Evolutionary conservation across 2,329 filamentous ascomycete species (phyloP).

Genomic region (Exserohilum rostratum): DNA sequence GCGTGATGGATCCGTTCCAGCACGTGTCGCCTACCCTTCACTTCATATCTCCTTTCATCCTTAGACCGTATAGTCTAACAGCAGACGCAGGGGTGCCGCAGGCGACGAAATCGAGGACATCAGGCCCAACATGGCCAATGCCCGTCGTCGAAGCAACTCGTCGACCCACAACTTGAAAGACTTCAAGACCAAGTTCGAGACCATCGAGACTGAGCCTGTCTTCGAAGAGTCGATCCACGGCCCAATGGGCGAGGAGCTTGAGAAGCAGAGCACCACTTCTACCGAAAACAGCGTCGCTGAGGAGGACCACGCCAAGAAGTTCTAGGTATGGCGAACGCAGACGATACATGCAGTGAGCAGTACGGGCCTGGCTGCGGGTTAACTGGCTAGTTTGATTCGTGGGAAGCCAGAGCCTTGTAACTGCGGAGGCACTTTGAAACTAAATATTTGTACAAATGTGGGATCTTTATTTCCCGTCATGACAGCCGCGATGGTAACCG

Average conservation of each 20-base stretch:
- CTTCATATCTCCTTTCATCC: not conserved
- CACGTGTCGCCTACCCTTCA: not conserved
- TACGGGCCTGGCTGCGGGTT: slow-evolving; percentile 22
- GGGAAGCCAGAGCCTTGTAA: slow-evolving; percentile 26
- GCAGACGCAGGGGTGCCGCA: slow-evolving; percentile 70
- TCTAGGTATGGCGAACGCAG: slow-evolving; percentile 35
- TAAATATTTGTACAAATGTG: slow-evolving; percentile 30
- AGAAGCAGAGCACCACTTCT: slow-evolving; percentile 59
- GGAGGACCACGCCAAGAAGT: slow-evolving; percentile 57
- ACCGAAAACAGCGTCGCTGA: slow-evolving; percentile 65
- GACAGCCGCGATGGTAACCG: slow-evolving; percentile 22
- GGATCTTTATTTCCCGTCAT: slow-evolving; percentile 9
- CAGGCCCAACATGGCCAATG: slow-evolving; percentile 81
- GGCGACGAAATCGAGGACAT: slow-evolving; percentile 86
- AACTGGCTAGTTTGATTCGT: slow-evolving; percentile 33
- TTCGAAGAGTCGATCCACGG: slow-evolving; percentile 89
- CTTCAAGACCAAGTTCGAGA: slow-evolving; percentile 97
- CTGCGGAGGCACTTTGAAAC: slow-evolving; percentile 17
- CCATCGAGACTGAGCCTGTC: slow-evolving; percentile 85
- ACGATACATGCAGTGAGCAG: not conserved
- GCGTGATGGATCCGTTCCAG: not conserved
- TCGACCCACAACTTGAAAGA: slow-evolving; percentile 74
- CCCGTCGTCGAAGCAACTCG: slow-evolving; percentile 91
- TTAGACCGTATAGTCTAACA: slow-evolving; percentile 20
- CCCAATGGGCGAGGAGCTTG: slow-evolving; percentile 61